Base-by-base conservation (phyloP, 148 eudicot species). In the Chenopodium formosanum region DNA sequence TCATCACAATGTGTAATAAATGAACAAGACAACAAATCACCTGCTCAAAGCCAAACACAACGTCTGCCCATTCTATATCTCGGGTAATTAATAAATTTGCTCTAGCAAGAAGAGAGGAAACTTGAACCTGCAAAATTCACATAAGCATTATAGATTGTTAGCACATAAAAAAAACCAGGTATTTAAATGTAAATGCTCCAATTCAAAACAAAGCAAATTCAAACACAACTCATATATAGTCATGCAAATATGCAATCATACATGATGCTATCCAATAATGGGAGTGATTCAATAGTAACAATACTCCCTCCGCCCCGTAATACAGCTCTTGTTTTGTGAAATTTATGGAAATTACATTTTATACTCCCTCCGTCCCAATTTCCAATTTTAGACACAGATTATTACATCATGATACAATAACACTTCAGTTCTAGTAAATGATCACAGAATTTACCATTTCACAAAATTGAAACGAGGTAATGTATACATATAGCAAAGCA, bases 61-160 rank as follows among this genome's bases (percentile, higher is more conserved):
- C 92, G 85, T 97, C 94, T 65, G 92, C 97, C 99, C 99, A 97
- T 85, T 97, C 99, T 87, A 97, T 91, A 86, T 94, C 91, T 85
- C 98, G 91, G 67, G 99, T 97, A 58, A 97, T 91, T 75, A 97
- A 85, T 91, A 97, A 87, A 86, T 90, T 94, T 64, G 99, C 91
- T 89, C 99, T 89, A 76, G 95, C 97, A 82, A 97, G 97, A 88
- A 97, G 97, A 87, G 95, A 90, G 64, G 95, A 97, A 81, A 97
- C 78, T 77, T 74, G 86, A 74, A 82, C 89, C 99, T 97, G 88
- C 58, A 67, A 22, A 64, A 34, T 62, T 53, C 75, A 78, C 17
- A 71, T 5, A 37, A 58, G 40, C 79, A 62, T 40, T 69, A 75
- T 75, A 31, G 17, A 60, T 14, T 19, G 12, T 25, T 56, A 46